Conservation (phyloP, 495 filamentous ascomycete species). For the Tuber indicum region DNA sequence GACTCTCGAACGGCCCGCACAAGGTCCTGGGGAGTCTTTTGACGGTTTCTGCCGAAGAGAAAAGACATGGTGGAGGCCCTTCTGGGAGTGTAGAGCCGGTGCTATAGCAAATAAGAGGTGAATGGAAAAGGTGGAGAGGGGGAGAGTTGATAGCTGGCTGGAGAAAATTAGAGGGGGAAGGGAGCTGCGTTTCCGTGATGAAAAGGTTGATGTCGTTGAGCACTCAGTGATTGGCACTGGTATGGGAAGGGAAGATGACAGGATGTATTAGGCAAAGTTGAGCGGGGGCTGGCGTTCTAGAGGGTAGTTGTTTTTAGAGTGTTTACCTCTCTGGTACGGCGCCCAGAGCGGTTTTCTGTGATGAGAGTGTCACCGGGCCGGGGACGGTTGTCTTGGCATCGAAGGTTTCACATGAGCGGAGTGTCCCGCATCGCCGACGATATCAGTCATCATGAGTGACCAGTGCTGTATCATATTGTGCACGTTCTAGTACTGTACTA, state of each 20-base stretch:
- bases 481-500: too few relatives aligned
- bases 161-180: background rate
- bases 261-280: background rate
- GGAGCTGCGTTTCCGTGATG: background rate
- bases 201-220: background rate
- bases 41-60: conserved; percentile 67
- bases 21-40: conserved; percentile 54
- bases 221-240: background rate
- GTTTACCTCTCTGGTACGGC: background rate
- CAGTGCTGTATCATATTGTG: too few relatives aligned
- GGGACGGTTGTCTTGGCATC: background rate
- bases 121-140: background rate
- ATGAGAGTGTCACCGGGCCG: background rate
- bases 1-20: conserved; percentile 49
- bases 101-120: conserved; percentile 6
- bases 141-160: background rate
- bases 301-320: conserved; percentile 21
- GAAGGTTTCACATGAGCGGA: background rate
- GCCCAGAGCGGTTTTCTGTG: background rate
- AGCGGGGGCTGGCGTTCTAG: conserved; percentile 16
- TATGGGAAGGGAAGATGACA: background rate
- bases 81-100: background rate
- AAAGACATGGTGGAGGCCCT: conserved; percentile 64
- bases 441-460: too few relatives aligned
- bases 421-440: too few relatives aligned